A percentile compares a stretch with the other conserved stretches of the same genome.
Evolutionary conservation across 768 basidiomycete species (phyloP).

Genomic region (Macrolepiota albuminosa): DNA sequence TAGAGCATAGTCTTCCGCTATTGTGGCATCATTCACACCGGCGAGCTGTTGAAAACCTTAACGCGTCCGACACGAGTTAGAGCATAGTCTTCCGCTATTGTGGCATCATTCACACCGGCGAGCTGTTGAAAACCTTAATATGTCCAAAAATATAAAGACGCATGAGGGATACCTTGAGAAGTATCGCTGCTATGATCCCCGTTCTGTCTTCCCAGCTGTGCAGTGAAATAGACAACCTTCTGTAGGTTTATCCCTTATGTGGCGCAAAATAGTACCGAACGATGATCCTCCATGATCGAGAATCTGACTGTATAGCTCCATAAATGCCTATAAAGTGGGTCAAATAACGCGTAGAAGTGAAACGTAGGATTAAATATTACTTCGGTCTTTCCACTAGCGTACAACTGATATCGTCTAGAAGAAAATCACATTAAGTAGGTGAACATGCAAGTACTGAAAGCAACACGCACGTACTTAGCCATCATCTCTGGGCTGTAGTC

Average conservation of each 20-base stretch:
- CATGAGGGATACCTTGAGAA: constrained; percentile 52
- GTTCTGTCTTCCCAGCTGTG: constrained; percentile 84
- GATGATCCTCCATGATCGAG: constrained; percentile 66
- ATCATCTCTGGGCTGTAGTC: constrained; percentile 84
- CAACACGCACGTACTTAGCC: constrained; percentile 67
- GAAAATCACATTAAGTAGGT: constrained; percentile 21
- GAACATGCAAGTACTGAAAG: constrained; percentile 12
- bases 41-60: constrained; percentile 47
- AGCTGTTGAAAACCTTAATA: constrained; percentile 37
- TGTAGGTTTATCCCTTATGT: constrained; percentile 65
- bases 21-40: constrained; percentile 58
- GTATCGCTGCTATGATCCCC: constrained; percentile 67
- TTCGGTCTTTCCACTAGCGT: constrained; percentile 78
- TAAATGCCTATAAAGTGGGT: constrained; percentile 53
- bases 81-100: constrained; percentile 70
- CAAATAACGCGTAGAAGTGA: background rate
- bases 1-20: constrained; percentile 73
- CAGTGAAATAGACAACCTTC: constrained; percentile 72
- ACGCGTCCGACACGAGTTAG: constrained; percentile 73
- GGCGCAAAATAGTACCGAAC: constrained; percentile 68
- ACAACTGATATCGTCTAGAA: constrained; percentile 62
- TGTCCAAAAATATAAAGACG: background rate
- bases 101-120: constrained; percentile 62
- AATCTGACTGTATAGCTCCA: constrained; percentile 78
- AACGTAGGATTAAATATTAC: constrained; percentile 25